These are phyloP conservation scores for Sistotremastrum niveocremeum DNA, from an alignment of 768 basidiomycete species.

Conservation along the genomic window DNA sequence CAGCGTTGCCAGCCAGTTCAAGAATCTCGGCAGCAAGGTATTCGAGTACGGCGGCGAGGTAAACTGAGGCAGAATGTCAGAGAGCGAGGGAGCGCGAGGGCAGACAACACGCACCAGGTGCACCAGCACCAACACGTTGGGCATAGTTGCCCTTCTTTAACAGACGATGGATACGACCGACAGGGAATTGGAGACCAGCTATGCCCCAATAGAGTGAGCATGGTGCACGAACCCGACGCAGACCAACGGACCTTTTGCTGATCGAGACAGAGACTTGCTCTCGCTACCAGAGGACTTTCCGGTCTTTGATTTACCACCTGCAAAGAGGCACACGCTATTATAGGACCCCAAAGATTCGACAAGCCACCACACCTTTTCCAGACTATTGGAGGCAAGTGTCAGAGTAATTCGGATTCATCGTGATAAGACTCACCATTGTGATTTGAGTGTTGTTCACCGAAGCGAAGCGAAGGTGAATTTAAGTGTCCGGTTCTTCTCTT, in stretches of 20 bases:
- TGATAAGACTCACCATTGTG: constrained; percentile 21
- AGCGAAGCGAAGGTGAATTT: no score
- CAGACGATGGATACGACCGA: constrained; percentile 70
- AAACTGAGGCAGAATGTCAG: constrained; percentile 30
- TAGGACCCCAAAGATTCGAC: constrained; percentile 5
- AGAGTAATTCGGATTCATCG: not conserved
- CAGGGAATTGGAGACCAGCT: constrained; percentile 60
- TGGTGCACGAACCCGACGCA: not conserved
- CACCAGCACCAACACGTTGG: constrained; percentile 54
- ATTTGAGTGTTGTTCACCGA: constrained; percentile 7
- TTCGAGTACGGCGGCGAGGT: constrained; percentile 76
- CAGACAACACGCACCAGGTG: constrained; percentile 35
- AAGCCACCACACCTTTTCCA: constrained; percentile 44
- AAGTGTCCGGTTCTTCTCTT: no score
- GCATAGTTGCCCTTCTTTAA: constrained; percentile 64
- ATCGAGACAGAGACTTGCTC: constrained; percentile 50
- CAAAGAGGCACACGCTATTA: not conserved
- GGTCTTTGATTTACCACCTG: constrained; percentile 32
- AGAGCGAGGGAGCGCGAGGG: not conserved
- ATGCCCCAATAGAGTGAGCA: constrained; percentile 5
- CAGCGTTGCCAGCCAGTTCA: constrained; percentile 70
- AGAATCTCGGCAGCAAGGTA: constrained; percentile 81
- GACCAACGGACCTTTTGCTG: constrained; percentile 24
- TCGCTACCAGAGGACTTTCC: constrained; percentile 31
- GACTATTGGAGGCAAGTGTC: constrained; percentile 22